Evolutionary conservation across 345 rosid genomes (phyloP).

Genomic region (Gynandropsis gynandra): DNA sequence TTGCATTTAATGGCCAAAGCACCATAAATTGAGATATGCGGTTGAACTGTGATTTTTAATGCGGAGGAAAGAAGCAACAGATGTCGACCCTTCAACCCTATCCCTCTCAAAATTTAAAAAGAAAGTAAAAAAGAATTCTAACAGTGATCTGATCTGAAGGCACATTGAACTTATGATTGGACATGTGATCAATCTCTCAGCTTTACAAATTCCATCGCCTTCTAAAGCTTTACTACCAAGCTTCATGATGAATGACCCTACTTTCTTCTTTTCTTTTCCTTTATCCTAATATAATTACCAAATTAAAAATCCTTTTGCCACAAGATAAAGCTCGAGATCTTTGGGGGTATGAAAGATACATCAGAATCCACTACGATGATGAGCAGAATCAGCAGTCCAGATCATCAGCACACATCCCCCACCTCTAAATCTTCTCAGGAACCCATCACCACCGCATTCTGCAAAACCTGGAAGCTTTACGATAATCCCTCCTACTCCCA

Average conservation of each 20-base stretch:
- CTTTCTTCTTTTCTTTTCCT: slow-evolving; percentile 33
- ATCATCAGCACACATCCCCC: slow-evolving; percentile 13
- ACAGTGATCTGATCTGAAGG: too few relatives aligned
- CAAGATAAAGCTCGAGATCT: slow-evolving; percentile 16
- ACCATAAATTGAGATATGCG: too few relatives aligned
- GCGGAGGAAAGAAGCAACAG: too few relatives aligned
- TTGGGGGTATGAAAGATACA: slow-evolving; percentile 22
- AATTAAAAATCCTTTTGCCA: slow-evolving; percentile 9
- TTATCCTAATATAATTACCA: slow-evolving; percentile 20
- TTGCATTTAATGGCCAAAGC: too few relatives aligned
- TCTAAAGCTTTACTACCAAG: slow-evolving; percentile 31
- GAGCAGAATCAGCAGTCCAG: slow-evolving; percentile 31
- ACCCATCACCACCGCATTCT: slow-evolving; percentile 35
- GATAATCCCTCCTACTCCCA: slow-evolving; percentile 54
- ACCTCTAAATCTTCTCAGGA: slow-evolving; percentile 13
- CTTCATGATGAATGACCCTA: slow-evolving; percentile 31
- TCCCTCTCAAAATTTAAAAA: too few relatives aligned
- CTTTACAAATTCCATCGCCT: slow-evolving; percentile 34
- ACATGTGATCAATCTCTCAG: slow-evolving; percentile 38
- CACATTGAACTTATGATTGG: too few relatives aligned
- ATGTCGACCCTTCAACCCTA: too few relatives aligned
- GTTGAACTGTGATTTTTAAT: too few relatives aligned
- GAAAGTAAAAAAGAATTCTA: too few relatives aligned
- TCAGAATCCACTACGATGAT: slow-evolving; percentile 47
- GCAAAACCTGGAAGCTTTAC: slow-evolving; percentile 69